Percentiles rank a stretch among this genome's conserved stretches.
Evolutionary conservation across 192 early-diverging fungal genomes (phyloP).

Genomic region (Backusella parvicylindrica): DNA sequence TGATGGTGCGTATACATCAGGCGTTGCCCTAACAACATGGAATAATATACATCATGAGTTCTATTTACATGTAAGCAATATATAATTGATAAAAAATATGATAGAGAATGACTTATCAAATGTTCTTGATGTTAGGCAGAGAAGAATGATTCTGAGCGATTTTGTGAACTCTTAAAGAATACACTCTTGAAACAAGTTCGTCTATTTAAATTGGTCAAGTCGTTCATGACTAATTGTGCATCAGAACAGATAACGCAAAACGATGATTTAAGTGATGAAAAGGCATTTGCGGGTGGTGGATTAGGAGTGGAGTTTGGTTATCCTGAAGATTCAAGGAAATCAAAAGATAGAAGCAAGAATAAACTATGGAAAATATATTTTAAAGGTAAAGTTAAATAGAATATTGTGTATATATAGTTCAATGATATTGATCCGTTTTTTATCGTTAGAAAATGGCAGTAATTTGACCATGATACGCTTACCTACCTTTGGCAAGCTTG

Average conservation of each 20-base stretch:
- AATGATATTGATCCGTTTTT: not conserved
- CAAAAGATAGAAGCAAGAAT: conserved; percentile 70
- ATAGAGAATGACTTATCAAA: not conserved
- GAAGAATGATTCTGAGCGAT: conserved; percentile 65
- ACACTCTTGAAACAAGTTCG: conserved; percentile 69
- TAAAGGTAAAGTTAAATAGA: conserved; percentile 42
- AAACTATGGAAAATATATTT: conserved; percentile 76
- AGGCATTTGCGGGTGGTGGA: conserved; percentile 45
- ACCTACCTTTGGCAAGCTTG: conserved; percentile 77
- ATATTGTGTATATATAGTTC: not conserved
- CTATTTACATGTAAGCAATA: conserved; percentile 47
- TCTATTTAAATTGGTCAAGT: conserved; percentile 76
- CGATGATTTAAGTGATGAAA: conserved; percentile 18
- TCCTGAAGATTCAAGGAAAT: conserved; percentile 64
- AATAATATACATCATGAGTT: conserved; percentile 90
- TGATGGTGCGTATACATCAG: conserved; percentile 56
- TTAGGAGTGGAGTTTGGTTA: conserved; percentile 73
- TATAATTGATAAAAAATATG: too few species aligned
- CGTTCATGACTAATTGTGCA: conserved; percentile 72
- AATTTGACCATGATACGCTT: conserved; percentile 75
- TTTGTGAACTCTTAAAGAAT: conserved; percentile 75
- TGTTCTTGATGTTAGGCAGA: conserved; percentile 38
- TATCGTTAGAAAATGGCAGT: conserved; percentile 60
- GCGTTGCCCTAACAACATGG: conserved; percentile 84
- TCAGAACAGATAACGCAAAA: conserved; percentile 78